A percentile compares a stretch with the other conserved stretches of the same genome.
These are phyloP conservation scores for Starmera quercuum DNA, from an alignment of 805 yeast genomes.

Conservation along the genomic window DNA sequence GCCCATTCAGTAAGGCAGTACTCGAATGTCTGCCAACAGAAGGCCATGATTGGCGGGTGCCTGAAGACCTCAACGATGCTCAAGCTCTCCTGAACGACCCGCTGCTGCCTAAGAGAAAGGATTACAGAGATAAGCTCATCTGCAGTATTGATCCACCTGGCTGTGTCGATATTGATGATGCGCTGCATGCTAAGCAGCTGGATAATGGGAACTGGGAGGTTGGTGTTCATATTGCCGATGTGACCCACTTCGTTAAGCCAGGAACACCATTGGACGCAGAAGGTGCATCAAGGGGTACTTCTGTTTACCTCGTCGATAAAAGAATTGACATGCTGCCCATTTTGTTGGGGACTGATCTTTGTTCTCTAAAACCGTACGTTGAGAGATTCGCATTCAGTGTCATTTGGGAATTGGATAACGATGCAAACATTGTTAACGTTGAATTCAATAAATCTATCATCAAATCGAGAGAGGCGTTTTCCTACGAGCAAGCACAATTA, in stretches of 20 bases:
- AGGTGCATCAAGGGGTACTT: conserved; percentile 96
- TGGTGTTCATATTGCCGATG: conserved; percentile 99
- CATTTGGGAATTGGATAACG: conserved; percentile 85
- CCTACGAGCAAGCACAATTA: conserved; percentile 87
- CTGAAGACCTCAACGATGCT: conserved; percentile 48
- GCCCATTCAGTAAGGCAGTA: conserved; percentile 91
- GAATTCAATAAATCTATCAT: conserved; percentile 83
- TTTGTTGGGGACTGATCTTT: conserved; percentile 88
- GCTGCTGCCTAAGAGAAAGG: conserved; percentile 54
- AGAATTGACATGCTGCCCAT: conserved; percentile 98
- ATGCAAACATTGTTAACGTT: conserved; percentile 77
- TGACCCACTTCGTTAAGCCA: conserved; percentile 92
- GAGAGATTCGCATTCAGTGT: conserved; percentile 95
- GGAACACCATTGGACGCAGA: conserved; percentile 88
- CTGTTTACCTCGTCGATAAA: conserved; percentile 94
- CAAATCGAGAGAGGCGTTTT: conserved; percentile 86
- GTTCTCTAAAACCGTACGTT: conserved; percentile 91
- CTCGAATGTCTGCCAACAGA: conserved; percentile 87
- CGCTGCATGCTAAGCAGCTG: conserved; percentile 76
- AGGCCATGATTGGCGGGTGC: conserved; percentile 91
- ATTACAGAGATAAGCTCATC: conserved; percentile 79
- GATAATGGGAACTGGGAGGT: conserved; percentile 95
- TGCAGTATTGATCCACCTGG: conserved; percentile 98
- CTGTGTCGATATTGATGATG: conserved; percentile 98
- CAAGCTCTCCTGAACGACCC: conserved; percentile 45